Evolutionary conservation across 768 basidiomycete genomes (phyloP).

Genomic region (Ephemerocybe angulata): DNA sequence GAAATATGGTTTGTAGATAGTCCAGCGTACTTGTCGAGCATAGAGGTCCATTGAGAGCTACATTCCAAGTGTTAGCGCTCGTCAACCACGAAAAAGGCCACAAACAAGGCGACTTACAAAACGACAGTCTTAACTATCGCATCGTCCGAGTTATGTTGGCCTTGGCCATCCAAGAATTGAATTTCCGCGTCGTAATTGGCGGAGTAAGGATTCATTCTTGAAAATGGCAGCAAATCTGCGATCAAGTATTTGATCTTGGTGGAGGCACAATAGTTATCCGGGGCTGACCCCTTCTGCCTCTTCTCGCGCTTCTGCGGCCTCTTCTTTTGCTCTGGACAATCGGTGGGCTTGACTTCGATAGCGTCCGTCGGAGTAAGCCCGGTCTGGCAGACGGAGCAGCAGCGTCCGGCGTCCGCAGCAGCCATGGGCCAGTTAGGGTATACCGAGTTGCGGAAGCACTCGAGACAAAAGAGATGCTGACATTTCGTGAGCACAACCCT

Average conservation of each 20-base stretch:
- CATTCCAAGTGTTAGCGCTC: neutral
- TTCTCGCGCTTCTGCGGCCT: conserved; percentile 65
- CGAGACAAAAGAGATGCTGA: conserved; percentile 87
- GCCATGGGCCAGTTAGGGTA: conserved; percentile 80
- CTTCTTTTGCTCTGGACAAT: conserved; percentile 48
- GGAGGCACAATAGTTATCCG: conserved; percentile 67
- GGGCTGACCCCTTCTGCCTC: conserved; percentile 47
- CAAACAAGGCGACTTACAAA: conserved; percentile 56
- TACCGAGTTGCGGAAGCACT: conserved; percentile 79
- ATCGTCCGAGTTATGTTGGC: conserved; percentile 66
- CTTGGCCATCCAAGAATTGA: conserved; percentile 73
- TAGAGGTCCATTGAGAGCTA: conserved; percentile 92
- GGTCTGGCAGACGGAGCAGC: conserved; percentile 77
- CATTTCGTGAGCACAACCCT: conserved; percentile 84
- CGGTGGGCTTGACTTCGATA: conserved; percentile 75
- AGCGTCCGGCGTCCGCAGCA: conserved; percentile 47
- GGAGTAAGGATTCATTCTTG: conserved; percentile 81
- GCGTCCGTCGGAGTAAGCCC: conserved; percentile 69
- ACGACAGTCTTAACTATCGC: conserved; percentile 87
- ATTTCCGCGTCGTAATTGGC: conserved; percentile 85
- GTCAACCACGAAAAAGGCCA: neutral
- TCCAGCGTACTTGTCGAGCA: conserved; percentile 77
- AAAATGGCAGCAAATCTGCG: conserved; percentile 75
- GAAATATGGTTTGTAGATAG: conserved; percentile 6
- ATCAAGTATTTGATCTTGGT: conserved; percentile 88